Base-by-base conservation (phyloP, 192 early-diverging fungal species). In the Ambispora gerdemannii region DNA sequence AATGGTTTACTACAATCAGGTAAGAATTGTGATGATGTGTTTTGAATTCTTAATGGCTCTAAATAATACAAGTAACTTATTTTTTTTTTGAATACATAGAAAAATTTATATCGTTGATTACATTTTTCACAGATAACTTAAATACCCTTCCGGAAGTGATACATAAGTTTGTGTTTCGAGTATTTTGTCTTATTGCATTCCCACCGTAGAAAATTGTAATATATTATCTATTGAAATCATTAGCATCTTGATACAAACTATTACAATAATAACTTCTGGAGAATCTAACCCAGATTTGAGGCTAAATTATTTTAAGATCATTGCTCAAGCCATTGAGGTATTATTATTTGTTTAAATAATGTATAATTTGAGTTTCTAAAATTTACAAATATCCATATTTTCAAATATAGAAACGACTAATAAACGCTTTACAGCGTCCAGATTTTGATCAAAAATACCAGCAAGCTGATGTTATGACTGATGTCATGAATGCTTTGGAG, bases 401-500 rank as follows among this genome's bases (percentile, higher is more conserved):
- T 63, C 20, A 0, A 32, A 25, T 19, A 43, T 35, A 85, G 80
- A 83, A 81, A 34, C 80, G 87, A 4, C 76, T 91, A 13, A 71
- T 80, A 0, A 64, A 75, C 7, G 77, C 91, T 35, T 27, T 91
- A 1, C 81, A 88, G 15, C 66, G 79, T 50, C 84, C 89, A 10
- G 78, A 82, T 32, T 91, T 93, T 70, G 53, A 67, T 17, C 72
- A 79, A 17, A 69, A 72, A 27, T 89, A 83, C 74, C 89, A 92
- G 74, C 53, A 63, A 2, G 70, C 75, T 17, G 73, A 83, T 22
- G 77, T 86, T 27, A 80, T 86, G 35, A 80, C 77, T 28, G 75
- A 83, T 36, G 82, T 93, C 27, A 78, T 88, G 52, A 87, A 88
- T 59, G 80, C 84, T 10, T 63, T 93, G 64, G 90, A 87, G 80